Base-by-base conservation (phyloP, 2,329 filamentous ascomycete species). In the Penicillium janthinellum region DNA sequence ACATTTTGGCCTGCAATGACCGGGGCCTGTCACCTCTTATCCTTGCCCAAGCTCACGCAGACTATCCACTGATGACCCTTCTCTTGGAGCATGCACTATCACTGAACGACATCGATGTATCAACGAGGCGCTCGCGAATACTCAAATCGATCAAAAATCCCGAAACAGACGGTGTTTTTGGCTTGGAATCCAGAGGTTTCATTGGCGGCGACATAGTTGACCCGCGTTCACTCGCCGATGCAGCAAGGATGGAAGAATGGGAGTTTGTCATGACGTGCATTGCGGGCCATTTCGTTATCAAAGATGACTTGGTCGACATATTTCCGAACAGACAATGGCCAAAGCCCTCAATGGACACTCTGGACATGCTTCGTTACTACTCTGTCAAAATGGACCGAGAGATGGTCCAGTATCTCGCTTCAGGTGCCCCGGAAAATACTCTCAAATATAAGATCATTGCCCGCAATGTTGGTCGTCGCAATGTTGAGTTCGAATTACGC, bases 41-140 rank as follows among this genome's bases (percentile, higher is more conserved):
- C 10, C 22, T 59, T 28, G 56, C 59, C 17, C 52, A 45, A 17
- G 2, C 48, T 14, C 35, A 61, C 20, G n/a, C 8, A 14, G 60
- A 62, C 42, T 57, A 47, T 17, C 60, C 53, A n/a, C 28, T 59
- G 11, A 57, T 62, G 56, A 54, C 59, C 12, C 56, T 59, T n/a
- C 31, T 61, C 10, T 48, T 61, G 28, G 28, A 31, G 28, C 28
- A 31, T 31, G 28, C 28, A 31, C 28, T 31, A 10, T n/a, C 7
- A 20, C 15, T 34, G 6, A 44, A 38, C 7, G 28, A 44, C 6
- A 8, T 51, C 5, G 44, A 58, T 8, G 2, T n/a, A 41, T 35
- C 35, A 7, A 31, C 37, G 7, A 12, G 28, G 15, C 42, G 35
- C 12, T 31, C 35, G 12, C 52, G 56, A 28, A 55, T 61, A 15